Percentiles rank a stretch among this genome's conserved stretches.
phyloP scores from a whole-genome alignment of 225 moss, liverwort and hornwort species.

The Pseudisothecium myosuroides region DNA sequence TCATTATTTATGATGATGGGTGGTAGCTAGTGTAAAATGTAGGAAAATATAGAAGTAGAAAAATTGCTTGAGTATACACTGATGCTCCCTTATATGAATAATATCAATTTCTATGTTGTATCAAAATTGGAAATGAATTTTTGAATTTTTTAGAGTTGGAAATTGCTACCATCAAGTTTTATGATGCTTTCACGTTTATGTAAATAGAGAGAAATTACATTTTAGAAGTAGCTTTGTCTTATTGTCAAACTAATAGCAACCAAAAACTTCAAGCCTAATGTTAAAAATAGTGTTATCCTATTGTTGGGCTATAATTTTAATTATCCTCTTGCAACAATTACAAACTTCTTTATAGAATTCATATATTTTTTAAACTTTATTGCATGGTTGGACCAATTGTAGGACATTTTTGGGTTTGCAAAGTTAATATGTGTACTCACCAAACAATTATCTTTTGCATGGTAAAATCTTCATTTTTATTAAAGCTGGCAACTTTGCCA shows the following conservation, averaged over 20 bases:
- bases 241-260: background rate
- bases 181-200: background rate
- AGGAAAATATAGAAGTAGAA: background rate
- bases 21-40: accelerated
- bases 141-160: background rate
- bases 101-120: no score
- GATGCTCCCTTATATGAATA: no score
- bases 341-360: no score
- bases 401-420: background rate
- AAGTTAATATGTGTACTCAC: background rate
- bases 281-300: background rate
- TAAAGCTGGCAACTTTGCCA: background rate
- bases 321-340: no score
- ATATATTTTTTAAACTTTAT: no score
- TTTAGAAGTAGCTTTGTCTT: background rate
- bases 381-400: background rate
- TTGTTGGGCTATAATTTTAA: no score
- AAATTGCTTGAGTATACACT: no score
- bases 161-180: background rate
- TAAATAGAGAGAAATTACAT: background rate
- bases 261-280: background rate
- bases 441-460: background rate
- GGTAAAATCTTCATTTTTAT: background rate
- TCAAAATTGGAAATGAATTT: accelerated
- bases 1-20: background rate